Conservation (phyloP, 257 asterid genomes). For the Haberlea rhodopensis region DNA sequence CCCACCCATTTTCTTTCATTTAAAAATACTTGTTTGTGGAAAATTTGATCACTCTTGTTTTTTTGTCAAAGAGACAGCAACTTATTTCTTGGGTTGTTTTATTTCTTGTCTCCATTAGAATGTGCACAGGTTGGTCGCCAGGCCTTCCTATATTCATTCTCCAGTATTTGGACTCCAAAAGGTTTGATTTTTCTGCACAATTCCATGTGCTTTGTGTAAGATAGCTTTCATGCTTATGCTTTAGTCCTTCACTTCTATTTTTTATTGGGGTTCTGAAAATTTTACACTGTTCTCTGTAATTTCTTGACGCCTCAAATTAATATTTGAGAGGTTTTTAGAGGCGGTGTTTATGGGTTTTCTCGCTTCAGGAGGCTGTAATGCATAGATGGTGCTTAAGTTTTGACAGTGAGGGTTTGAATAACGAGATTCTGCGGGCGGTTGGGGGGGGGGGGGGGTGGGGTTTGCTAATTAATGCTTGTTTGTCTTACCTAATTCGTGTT, state of each 20-base stretch:
- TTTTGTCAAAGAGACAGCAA: constrained; percentile 30
- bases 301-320: constrained; percentile 16
- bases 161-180: constrained; percentile 14
- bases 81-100: constrained; percentile 36
- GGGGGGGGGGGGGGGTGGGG: no score
- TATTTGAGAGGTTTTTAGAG: constrained; percentile 29
- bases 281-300: constrained; percentile 15
- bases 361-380: constrained; percentile 30
- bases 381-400: constrained; percentile 37
- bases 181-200: constrained; percentile 22
- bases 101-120: constrained; percentile 41
- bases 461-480: not conserved
- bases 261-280: constrained; percentile 14
- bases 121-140: constrained; percentile 30
- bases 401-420: constrained; percentile 24
- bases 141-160: constrained; percentile 26
- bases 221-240: constrained; percentile 16
- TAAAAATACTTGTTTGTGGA: constrained; percentile 21
- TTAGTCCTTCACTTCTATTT: constrained; percentile 9
- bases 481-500: constrained; percentile 12
- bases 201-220: constrained; percentile 15
- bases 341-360: constrained; percentile 42
- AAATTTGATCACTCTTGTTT: constrained; percentile 22
- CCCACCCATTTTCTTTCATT: constrained; percentile 19
- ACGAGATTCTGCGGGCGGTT: constrained; percentile 16